These are phyloP conservation scores for Stephania yunnanensis DNA, from an alignment of 164 flowering plant genomes.

Conservation along the genomic window DNA sequence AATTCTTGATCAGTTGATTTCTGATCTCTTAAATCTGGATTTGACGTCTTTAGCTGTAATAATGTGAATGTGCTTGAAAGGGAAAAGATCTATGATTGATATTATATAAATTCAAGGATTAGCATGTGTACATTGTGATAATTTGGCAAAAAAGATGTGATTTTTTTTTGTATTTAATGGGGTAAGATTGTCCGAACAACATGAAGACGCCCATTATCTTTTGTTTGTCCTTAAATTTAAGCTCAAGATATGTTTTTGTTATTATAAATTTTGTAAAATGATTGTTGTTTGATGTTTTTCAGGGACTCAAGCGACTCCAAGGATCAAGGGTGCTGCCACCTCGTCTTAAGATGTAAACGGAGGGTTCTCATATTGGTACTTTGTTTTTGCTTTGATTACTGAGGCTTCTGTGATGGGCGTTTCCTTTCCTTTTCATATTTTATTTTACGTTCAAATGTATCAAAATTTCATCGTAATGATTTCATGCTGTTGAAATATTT, in stretches of 20 bases:
- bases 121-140: too few relatives aligned
- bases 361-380: slow-evolving; percentile 7
- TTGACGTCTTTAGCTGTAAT: too few relatives aligned
- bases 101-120: too few relatives aligned
- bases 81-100: too few relatives aligned
- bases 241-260: neutral
- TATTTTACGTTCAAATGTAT: neutral
- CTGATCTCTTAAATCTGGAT: too few relatives aligned
- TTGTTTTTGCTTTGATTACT: neutral
- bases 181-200: too few relatives aligned
- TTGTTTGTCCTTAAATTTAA: too few relatives aligned
- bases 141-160: too few relatives aligned
- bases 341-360: slow-evolving; percentile 20
- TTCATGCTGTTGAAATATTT: neutral
- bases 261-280: neutral
- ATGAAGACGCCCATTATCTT: too few relatives aligned
- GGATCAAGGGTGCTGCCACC: slow-evolving; percentile 36
- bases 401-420: neutral
- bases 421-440: neutral
- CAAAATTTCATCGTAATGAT: neutral
- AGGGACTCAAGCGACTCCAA: slow-evolving; percentile 58
- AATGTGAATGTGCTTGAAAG: too few relatives aligned
- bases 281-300: neutral
- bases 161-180: too few relatives aligned
- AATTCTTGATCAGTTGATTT: too few relatives aligned